Evolutionary conservation across 2,329 filamentous ascomycete species (phyloP), one percentile per base, ranked within the genome.

Genomic region (Microcyclosporella mali): DNA sequence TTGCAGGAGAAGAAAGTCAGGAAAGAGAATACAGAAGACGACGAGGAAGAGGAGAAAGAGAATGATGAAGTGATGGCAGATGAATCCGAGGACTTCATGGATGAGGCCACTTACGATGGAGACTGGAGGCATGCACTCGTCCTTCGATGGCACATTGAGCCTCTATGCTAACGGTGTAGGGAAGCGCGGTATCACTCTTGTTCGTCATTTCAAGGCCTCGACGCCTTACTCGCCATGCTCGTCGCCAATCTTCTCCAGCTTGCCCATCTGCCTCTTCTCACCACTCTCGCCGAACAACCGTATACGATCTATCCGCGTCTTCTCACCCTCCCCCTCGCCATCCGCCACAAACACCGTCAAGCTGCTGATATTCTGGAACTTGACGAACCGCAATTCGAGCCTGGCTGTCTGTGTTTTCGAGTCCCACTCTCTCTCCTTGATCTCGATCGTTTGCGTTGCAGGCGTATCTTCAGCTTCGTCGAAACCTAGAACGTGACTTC

Each of bases 281-380:
- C 92, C 90, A 12, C 81, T 78, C 66, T 97, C 90, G 21, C 92
- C 92, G 60, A 97, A 82, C 42, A 97, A 72, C 56, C 80, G 75
- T 52, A 92, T 67, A 39, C 86, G 75, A 66, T 92, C 86, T 37
- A 98, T 66, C 43, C 92, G 81, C 45, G 92, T 83, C 71, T 86
- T 89, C 63, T 97, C 89, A 33, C 82, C 79, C 39, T 87, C 83
- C 41, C 90, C 85, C 2, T 88, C 89, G 3, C 68, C 70, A 62
- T 94, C 83, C 41, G 85, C 85, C 27, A 98, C 82, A 64, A 95
- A 98, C 9, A 98, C 57, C 14, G 94, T 84, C 56, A 98, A 62
- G 49, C 82, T 92, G 46, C 81, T 84, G 41, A 95, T 85, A 61
- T 88, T 94, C 70, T 97, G 92, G 73, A 97, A 98, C 70, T 95